Evolutionary conservation across 2,329 filamentous ascomycete species (phyloP), one percentile per base, ranked within the genome.

Genomic region (Orbilia oligospora): DNA sequence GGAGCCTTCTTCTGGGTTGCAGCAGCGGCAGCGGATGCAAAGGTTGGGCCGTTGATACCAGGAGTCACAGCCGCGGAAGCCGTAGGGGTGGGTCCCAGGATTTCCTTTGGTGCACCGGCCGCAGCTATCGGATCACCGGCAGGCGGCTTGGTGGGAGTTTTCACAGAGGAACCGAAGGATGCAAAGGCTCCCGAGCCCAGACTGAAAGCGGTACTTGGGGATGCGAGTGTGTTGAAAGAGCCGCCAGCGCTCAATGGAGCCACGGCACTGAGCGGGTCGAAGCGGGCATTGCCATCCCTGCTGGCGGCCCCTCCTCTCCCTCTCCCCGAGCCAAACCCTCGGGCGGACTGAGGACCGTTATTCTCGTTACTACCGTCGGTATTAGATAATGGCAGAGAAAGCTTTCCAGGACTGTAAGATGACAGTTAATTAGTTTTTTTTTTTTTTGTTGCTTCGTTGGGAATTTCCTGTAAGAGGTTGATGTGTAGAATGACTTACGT

Each of bases 131-230:
- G 73, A 49, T 77, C 73, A 18, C 55, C 65, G 10, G 61, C 33
- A n/a, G 64, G 53, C 10, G 73, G 73, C 24, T 77, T 77, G 73
- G 67, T 77, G 66, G 94, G 93, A 1, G 94, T 94, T 87, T 97
- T 97, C 38, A 89, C 88, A 20, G 68, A 27, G 20, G 71, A 33
- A 36, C 92, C 89, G 84, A 97, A 97, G n/a, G 94, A 97, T 46
- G 95, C 95, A 84, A 99, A 99, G 70, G 96, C 96, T 82, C 96
- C 96, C 18, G 93, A 97, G 48, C 96, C 96, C 78, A 99, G 87
- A 64, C 94, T 94, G 85, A 99, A 99, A 75, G 95, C 94, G 83
- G 92, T 94, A 18, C 93, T 94, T 9, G 81, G 81, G 18, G 81
- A 82, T 48, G 81, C 80, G 27, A 81, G 67, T 70, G 93, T 93